Evolutionary conservation across 2,329 filamentous ascomycete genomes (phyloP), one percentile per base, ranked within the genome.

Genomic region (Fusarium compactum): DNA sequence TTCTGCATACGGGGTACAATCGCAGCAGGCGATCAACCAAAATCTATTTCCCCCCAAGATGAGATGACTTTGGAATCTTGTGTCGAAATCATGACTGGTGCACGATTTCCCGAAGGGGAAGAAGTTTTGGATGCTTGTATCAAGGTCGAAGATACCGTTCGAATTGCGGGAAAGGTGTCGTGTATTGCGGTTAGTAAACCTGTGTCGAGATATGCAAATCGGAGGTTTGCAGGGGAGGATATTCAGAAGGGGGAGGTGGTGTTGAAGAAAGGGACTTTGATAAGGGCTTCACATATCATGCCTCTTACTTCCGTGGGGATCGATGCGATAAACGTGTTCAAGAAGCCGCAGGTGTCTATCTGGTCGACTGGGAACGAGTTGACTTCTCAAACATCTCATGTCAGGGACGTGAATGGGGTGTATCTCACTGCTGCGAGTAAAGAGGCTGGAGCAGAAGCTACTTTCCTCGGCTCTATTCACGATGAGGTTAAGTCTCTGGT

Each of bases 281-380:
- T 56, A 4, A 29, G 2, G 9, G 2, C 53, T 14, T 38, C 53
- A 1, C 5, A 56, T 3, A 22, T 48, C 5, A 56, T 48, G 53
- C 30, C 53, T 4, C 43, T 56, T 5, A 43, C 53, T 4, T 56
- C 53, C 0, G 53, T 56, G 1, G 53, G 29, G 0, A 38, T 38
- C 16, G 22, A 38, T 2, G 5, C 3, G 5, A 1, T 38, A 11
- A 4, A 4, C 0, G 53, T 48, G 10, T 5, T 1, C 20, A 48
- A 48, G 3, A 56, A 3, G 12, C 30, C 53, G 6, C 18, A 18
- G 1, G 22, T 48, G 4, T 38, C 7, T 38, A 32, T 48, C 18
- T 56, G 53, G 53, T 56, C 53, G 1, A 56, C 53, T 3, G 53
- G 53, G 3, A 56, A 56, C 0, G 53, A 56, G 16, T 27, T 56